phyloP scores from a whole-genome alignment of 2,329 filamentous ascomycete genomes.

The Penicillium sp. region DNA sequence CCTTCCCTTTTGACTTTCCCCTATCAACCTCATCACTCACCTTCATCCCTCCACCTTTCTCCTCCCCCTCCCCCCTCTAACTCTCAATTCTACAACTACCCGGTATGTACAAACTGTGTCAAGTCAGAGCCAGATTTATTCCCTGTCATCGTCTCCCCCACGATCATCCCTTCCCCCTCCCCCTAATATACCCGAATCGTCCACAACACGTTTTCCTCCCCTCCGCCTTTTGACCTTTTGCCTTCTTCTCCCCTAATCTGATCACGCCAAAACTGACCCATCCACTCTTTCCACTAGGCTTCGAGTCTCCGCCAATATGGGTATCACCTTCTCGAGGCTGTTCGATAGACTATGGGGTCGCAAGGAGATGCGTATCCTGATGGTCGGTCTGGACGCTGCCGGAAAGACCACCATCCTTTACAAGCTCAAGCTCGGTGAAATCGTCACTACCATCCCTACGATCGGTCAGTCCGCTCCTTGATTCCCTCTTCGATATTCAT shows the following conservation, averaged over 20 bases:
- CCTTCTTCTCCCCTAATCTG: slow-evolving; percentile 11
- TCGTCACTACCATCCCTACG: slow-evolving; percentile 98
- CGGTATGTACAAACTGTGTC: too few species aligned
- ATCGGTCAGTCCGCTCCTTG: slow-evolving; percentile 69
- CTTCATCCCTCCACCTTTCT: slow-evolving; percentile 11
- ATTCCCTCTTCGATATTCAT: slow-evolving; percentile 10
- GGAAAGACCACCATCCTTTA: slow-evolving; percentile 99
- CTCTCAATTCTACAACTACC: slow-evolving; percentile 2
- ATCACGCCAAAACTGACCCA: slow-evolving; percentile 14
- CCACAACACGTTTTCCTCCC: slow-evolving; percentile 31
- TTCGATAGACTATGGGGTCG: slow-evolving; percentile 97
- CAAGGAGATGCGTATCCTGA: slow-evolving; percentile 99
- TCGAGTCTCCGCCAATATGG: slow-evolving; percentile 70
- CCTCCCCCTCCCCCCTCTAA: neutral
- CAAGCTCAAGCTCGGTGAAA: slow-evolving; percentile 98
- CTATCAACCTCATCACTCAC: neutral
- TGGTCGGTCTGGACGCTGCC: slow-evolving; percentile 98
- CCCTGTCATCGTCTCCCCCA: neutral
- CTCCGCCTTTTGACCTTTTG: slow-evolving; percentile 18
- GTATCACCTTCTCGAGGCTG: slow-evolving; percentile 95
- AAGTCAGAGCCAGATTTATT: too few species aligned
- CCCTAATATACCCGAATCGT: slow-evolving; percentile 15
- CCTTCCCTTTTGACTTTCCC: slow-evolving; percentile 9
- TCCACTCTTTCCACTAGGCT: slow-evolving; percentile 14
- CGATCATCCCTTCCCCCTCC: slow-evolving; percentile 14